Percentiles rank a stretch among this genome's conserved stretches.
Evolutionary conservation across 2,329 filamentous ascomycete genomes (phyloP).

Genomic region (Aspergillus sp.): DNA sequence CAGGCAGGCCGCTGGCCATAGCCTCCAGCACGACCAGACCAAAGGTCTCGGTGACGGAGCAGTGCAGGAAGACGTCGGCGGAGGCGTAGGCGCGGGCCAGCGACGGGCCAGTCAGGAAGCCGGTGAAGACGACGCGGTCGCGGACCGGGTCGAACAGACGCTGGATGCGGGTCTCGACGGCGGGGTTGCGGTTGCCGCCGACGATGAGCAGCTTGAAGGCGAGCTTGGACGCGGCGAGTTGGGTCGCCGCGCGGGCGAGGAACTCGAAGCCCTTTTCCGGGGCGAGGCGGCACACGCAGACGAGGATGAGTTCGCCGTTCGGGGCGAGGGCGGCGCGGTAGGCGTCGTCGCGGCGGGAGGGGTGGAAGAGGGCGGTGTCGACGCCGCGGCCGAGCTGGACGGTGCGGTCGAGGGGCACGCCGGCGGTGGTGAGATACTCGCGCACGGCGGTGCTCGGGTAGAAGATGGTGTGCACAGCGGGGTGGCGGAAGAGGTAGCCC

Average conservation of each 20-base stretch:
- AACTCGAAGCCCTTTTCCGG: conserved; percentile 72
- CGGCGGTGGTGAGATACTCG: conserved; percentile 60
- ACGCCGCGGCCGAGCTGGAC: conserved; percentile 64
- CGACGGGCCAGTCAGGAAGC: conserved; percentile 60
- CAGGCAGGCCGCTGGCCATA: conserved; percentile 69
- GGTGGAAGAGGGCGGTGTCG: conserved; percentile 62
- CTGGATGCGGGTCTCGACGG: conserved; percentile 62
- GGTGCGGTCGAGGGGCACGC: conserved; percentile 58
- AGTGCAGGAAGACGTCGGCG: conserved; percentile 69
- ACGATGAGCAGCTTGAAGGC: conserved; percentile 66
- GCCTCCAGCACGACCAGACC: conserved; percentile 69
- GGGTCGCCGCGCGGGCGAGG: conserved; percentile 55
- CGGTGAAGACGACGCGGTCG: conserved; percentile 64
- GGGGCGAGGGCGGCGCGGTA: conserved; percentile 58
- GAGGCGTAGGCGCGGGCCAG: conserved; percentile 67
- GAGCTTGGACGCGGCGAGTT: conserved; percentile 56
- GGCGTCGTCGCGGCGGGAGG: conserved; percentile 50
- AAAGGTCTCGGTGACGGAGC: conserved; percentile 70
- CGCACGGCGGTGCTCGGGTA: conserved; percentile 66
- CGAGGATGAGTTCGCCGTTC: conserved; percentile 62
- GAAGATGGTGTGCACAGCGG: conserved; percentile 64
- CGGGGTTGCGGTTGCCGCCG: conserved; percentile 64
- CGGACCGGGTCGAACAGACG: conserved; percentile 57
- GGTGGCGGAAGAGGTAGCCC: conserved; percentile 64
- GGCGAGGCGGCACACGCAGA: conserved; percentile 66